Percentiles rank a stretch among this genome's conserved stretches.
These are phyloP conservation scores for Globisporangium cederbergense DNA, from an alignment of 352 stramenopile species.

Conservation along the genomic window DNA sequence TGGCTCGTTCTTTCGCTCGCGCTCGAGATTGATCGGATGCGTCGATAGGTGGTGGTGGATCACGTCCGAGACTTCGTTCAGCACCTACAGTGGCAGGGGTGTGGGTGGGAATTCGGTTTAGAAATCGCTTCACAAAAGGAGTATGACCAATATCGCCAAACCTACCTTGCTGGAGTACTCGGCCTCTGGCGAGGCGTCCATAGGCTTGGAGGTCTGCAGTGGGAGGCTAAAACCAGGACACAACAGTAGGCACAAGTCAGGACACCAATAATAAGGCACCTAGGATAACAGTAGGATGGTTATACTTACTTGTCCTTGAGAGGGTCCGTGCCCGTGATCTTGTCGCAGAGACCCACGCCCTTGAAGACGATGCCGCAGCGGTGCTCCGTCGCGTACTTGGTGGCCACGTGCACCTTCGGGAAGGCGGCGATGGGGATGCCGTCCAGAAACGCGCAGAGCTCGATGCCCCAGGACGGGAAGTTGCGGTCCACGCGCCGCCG, in stretches of 20 bases:
- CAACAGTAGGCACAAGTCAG: not conserved
- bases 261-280: not conserved
- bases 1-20: conserved; percentile 44
- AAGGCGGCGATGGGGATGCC: conserved; percentile 55
- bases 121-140: too few relatives aligned
- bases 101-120: not conserved
- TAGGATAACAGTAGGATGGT: not conserved
- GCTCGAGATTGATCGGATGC: conserved; percentile 77
- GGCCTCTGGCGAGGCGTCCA: conserved; percentile 63
- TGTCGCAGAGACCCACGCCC: conserved; percentile 70
- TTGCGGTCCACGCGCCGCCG: conserved; percentile 80
- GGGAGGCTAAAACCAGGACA: conserved; percentile 42
- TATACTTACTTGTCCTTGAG: conserved; percentile 80
- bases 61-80: conserved; percentile 73
- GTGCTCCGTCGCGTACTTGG: conserved; percentile 87
- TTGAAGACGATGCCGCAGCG: conserved; percentile 87
- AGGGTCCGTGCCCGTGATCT: conserved; percentile 85
- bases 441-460: conserved; percentile 77
- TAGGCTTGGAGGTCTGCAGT: conserved; percentile 48
- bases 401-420: conserved; percentile 61
- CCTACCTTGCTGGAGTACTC: conserved; percentile 61
- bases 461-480: conserved; percentile 78
- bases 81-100: conserved; percentile 18
- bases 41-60: conserved; percentile 59
- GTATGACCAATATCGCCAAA: not conserved